These are phyloP conservation scores for Ulota crispa DNA, from an alignment of 225 moss, liverwort and hornwort genomes.

Conservation along the genomic window DNA sequence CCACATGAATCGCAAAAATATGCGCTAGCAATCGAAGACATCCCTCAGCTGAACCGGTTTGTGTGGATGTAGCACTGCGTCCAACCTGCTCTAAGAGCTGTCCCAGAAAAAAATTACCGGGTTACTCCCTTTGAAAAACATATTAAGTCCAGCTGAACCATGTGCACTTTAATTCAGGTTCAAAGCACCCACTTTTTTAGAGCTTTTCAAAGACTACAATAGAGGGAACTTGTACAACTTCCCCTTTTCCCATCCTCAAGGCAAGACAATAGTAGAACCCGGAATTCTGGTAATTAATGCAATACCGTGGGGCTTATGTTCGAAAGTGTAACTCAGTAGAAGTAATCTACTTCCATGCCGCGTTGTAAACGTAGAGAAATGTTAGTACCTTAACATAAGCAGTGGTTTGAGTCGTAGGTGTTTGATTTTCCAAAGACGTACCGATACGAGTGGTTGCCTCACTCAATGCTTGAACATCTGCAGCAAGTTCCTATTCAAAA, in stretches of 20 bases:
- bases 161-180: conserved; percentile 1
- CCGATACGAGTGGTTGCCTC: conserved; percentile 32
- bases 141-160: background rate
- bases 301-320: too few relatives aligned
- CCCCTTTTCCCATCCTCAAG: background rate
- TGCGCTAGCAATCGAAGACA: conserved; percentile 81
- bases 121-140: conserved; percentile 8
- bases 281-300: too few relatives aligned
- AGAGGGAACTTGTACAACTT: background rate
- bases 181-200: background rate
- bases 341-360: background rate
- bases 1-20: conserved; percentile 83
- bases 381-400: conserved; percentile 57
- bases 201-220: background rate
- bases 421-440: conserved; percentile 27
- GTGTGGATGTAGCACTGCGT: conserved; percentile 40
- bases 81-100: conserved; percentile 80
- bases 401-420: conserved; percentile 57
- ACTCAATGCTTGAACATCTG: conserved; percentile 48
- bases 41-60: conserved; percentile 59
- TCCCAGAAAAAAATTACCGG: conserved; percentile 7
- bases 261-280: background rate
- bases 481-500: conserved; percentile 61
- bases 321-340: too few relatives aligned
- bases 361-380: background rate